Base-by-base conservation (phyloP, 768 basidiomycete species). In the Boletus barrowsii region DNA sequence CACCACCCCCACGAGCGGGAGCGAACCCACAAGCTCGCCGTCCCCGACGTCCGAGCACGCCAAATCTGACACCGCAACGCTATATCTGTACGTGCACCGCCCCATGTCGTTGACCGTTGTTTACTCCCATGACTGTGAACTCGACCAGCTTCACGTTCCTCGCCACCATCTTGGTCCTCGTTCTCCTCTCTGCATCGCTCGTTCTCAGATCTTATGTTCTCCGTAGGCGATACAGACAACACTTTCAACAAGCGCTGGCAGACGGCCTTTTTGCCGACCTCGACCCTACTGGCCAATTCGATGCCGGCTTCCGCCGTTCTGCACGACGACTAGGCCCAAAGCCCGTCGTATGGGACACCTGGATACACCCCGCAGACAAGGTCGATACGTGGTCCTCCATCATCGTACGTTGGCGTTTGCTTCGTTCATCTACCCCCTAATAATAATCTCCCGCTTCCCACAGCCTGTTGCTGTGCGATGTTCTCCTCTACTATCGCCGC, bases 111-210 rank as follows among this genome's bases (percentile, higher is more conserved):
- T 45, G 51, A 45, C 48, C 35, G 11, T 42, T 52, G 15, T 46
- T 30, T 40, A 7, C 50, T 8, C 22, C 40, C 51, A 51, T 47
- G 48, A 50, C 18, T 45, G 56, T 65, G 58, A 42, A 55, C 22
- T 53, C 62, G 9, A 66, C 54, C 66, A 87, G 84, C 26, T 82
- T 86, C 68, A 88, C 86, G 5, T 89, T 88, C 62, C 79, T 88
- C 36, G 84, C 86, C 22, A 88, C 87, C 4, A 78, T 89, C 24
- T 76, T 87, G 58, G 74, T 88, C 42, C 80, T 89, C 56, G 75
- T 89, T 17, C 72, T 81, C 41, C 78, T 88, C 48, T 87, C 86
- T 10, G 80, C 75, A 40, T 78, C 79, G 7, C 83, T 89, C 59
- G 77, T 88, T 50, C 70, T 84, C 44, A 80, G 88, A 42, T 84